Conservation (phyloP, 306 rosid genomes). For the Citrullus amarus region DNA sequence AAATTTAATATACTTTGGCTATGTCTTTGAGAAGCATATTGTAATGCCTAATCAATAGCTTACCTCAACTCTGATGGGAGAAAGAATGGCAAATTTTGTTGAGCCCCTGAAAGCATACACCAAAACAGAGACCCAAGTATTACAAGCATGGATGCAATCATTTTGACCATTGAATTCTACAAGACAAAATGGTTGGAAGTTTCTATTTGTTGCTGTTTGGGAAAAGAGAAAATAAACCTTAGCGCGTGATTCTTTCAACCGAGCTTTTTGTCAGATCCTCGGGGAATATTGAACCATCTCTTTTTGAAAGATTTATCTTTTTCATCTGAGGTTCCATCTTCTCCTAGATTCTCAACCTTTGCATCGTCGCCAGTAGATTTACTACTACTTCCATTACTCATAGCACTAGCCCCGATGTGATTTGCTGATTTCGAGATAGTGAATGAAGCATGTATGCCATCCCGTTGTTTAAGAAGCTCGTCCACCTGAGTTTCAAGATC, state of each 20-base stretch:
- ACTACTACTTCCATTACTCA: slow-evolving; percentile 72
- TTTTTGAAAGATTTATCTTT: slow-evolving; percentile 76
- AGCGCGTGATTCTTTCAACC: slow-evolving; percentile 18
- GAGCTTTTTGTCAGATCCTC: slow-evolving; percentile 48
- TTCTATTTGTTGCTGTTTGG: not conserved
- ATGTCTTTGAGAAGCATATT: slow-evolving; percentile 19
- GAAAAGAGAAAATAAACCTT: not conserved
- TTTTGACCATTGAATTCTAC: not conserved
- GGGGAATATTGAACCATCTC: slow-evolving; percentile 91
- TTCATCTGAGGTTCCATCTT: slow-evolving; percentile 79
- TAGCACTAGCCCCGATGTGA: slow-evolving; percentile 29
- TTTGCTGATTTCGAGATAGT: slow-evolving; percentile 28
- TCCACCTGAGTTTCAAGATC: slow-evolving; percentile 51
- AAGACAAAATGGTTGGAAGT: not conserved
- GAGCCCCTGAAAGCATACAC: slow-evolving; percentile 19
- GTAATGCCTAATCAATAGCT: slow-evolving; percentile 22
- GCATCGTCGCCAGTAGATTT: slow-evolving; percentile 52
- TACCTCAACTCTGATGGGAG: slow-evolving; percentile 26
- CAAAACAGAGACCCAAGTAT: slow-evolving; percentile 11
- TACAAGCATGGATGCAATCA: not conserved
- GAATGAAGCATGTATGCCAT: slow-evolving; percentile 67
- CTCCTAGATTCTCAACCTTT: slow-evolving; percentile 54
- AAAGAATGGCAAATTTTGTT: slow-evolving; percentile 21
- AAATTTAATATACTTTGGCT: slow-evolving; percentile 12
- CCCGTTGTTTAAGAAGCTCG: slow-evolving; percentile 92